Evolutionary conservation across 106 monocot genomes (phyloP).

Genomic region (Acorus calamus): DNA sequence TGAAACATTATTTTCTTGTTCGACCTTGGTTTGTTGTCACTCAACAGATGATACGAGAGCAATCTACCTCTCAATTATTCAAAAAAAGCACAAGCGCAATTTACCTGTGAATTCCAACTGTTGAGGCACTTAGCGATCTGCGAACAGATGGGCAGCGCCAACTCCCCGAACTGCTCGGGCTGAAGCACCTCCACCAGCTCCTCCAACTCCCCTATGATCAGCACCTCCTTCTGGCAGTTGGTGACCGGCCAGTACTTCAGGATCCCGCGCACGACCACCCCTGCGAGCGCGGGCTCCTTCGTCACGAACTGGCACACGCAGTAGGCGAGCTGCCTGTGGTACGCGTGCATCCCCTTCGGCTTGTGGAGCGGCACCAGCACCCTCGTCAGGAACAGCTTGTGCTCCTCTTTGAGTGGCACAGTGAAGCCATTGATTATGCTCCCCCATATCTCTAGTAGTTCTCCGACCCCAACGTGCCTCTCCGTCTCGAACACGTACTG

Average conservation of each 20-base stretch:
- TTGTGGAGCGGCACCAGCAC: slow-evolving; percentile 46
- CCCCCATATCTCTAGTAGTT: slow-evolving; percentile 42
- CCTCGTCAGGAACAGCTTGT: slow-evolving; percentile 21
- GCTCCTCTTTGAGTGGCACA: slow-evolving; percentile 48
- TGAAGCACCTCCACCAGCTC: slow-evolving; percentile 25
- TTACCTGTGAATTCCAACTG: slow-evolving; percentile 49
- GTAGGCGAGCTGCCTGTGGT: slow-evolving; percentile 31
- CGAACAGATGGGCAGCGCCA: slow-evolving; percentile 26
- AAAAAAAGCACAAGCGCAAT: not conserved
- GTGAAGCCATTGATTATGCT: slow-evolving; percentile 45
- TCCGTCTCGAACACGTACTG: slow-evolving; percentile 18
- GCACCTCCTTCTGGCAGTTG: slow-evolving; percentile 48
- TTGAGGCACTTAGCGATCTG: slow-evolving; percentile 28
- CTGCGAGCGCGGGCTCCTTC: slow-evolving; percentile 24
- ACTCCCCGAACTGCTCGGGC: slow-evolving; percentile 8
- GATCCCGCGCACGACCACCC: slow-evolving; percentile 18
- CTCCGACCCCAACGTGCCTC: slow-evolving; percentile 18
- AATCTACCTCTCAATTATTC: not conserved
- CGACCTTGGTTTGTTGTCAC: too few relatives aligned
- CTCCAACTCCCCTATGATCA: slow-evolving; percentile 39
- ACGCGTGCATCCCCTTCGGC: slow-evolving; percentile 17
- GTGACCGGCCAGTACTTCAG: slow-evolving; percentile 37
- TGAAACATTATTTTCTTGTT: too few relatives aligned
- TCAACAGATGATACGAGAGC: too few relatives aligned
- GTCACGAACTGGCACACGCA: slow-evolving; percentile 31